Evolutionary conservation across 2,329 filamentous ascomycete genomes (phyloP).

Genomic region (Sporothrix brunneoviolacea): DNA sequence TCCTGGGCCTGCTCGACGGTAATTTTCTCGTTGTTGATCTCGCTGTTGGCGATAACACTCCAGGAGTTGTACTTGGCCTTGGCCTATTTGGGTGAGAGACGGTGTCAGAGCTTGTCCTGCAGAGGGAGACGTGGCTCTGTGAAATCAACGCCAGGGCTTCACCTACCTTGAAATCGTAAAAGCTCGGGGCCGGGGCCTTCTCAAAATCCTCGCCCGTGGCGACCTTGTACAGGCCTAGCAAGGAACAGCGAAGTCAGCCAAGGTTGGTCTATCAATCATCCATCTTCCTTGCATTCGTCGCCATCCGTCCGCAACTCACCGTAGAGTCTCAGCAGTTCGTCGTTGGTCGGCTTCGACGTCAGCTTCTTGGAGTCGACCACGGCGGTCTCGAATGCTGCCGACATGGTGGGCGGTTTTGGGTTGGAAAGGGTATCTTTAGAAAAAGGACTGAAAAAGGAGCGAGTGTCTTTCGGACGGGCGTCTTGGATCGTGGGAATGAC

Average conservation of each 20-base stretch:
- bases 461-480: background rate
- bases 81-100: constrained; percentile 41
- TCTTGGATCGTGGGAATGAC: background rate
- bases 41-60: no score
- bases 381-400: constrained; percentile 47
- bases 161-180: constrained; percentile 63
- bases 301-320: constrained; percentile 34
- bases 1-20: constrained; percentile 63
- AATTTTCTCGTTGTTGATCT: constrained; percentile 56
- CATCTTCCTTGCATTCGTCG: no score
- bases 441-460: background rate
- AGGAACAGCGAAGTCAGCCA: background rate
- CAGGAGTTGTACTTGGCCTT: constrained; percentile 78
- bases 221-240: constrained; percentile 52
- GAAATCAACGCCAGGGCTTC: no score
- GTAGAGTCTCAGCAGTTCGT: constrained; percentile 59
- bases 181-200: constrained; percentile 53
- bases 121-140: constrained; percentile 2
- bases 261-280: background rate
- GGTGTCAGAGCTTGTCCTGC: background rate
- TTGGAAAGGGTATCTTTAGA: background rate
- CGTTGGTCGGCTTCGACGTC: constrained; percentile 55
- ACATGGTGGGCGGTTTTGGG: constrained; percentile 8
- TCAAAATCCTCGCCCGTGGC: constrained; percentile 50
- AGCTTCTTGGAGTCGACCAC: constrained; percentile 61